Conservation (phyloP, 352 stramenopile genomes). For the Globisporangium emineosum region DNA sequence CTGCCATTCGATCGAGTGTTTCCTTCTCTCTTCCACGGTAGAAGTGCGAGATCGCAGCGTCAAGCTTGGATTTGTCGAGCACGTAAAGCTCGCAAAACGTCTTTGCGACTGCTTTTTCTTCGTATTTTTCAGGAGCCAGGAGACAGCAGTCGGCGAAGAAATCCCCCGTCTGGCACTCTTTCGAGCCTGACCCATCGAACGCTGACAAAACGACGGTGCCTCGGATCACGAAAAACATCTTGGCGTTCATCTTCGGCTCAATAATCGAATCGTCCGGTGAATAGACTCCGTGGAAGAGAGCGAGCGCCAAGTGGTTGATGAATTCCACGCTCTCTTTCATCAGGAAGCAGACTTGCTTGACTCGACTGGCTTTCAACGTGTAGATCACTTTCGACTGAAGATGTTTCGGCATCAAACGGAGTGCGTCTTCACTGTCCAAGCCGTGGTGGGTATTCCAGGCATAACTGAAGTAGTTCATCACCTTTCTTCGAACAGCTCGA, state of each 20-base stretch:
- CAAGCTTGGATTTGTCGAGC: constrained; percentile 58
- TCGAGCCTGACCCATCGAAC: constrained; percentile 43
- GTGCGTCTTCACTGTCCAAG: constrained; percentile 53
- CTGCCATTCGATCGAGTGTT: constrained; percentile 32
- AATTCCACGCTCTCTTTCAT: constrained; percentile 71
- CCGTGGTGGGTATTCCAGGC: constrained; percentile 59
- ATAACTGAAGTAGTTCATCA: constrained; percentile 67
- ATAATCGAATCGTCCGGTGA: constrained; percentile 62
- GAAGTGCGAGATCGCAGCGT: constrained; percentile 50
- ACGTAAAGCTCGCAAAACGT: constrained; percentile 85
- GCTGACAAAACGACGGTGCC: constrained; percentile 45
- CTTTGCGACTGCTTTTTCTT: constrained; percentile 70
- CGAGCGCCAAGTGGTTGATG: constrained; percentile 54
- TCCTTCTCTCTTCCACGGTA: constrained; percentile 36
- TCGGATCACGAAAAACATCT: constrained; percentile 76
- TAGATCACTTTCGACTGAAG: constrained; percentile 62
- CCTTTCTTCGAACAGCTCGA: constrained; percentile 38
- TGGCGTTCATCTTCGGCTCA: constrained; percentile 64
- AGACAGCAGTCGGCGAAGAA: constrained; percentile 71
- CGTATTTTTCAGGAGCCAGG: constrained; percentile 48
- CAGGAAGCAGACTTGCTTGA: constrained; percentile 69
- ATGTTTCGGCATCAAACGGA: constrained; percentile 61
- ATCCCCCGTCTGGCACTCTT: constrained; percentile 61
- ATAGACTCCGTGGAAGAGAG: constrained; percentile 50
- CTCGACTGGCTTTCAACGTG: constrained; percentile 55